Evolutionary conservation across 2,329 filamentous ascomycete genomes (phyloP), one percentile per base, ranked within the genome.

Genomic region (Knoxdaviesia proteae): DNA sequence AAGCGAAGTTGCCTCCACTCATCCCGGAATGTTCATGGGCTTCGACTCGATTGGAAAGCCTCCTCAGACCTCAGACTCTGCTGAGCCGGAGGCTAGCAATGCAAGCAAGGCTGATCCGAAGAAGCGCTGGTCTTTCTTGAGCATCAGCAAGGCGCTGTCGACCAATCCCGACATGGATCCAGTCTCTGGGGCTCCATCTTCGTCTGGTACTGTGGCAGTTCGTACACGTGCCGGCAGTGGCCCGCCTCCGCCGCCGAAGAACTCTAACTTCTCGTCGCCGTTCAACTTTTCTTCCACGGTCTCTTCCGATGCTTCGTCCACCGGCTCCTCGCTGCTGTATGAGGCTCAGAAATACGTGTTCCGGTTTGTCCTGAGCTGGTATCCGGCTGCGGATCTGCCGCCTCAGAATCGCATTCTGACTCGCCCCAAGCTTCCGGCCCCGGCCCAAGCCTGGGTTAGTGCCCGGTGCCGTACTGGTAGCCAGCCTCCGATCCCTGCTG

Each of bases 351-450:
- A 67, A 48, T 84, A 73, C 52, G 67, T 74, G 46, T 87, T 87
- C 63, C 81, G 77, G 47, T 87, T 87, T 52, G 74, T 77, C 7
- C 66, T 86, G 2, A 77, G 80, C 46, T 79, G 72, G 67, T 66
- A 75, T 36, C 60, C 67, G 40, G 53, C 59, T 5, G 69, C 69
- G 30, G 57, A 65, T 20, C 64, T 69, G 47, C 64, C 70, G 42
- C 61, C 64, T 0, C 70, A 69, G 3, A 71, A 78, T 36, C 71
- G 75, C 3, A 67, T 78, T n/a, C 62, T 87, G 20, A 67, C 66
- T 29, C 69, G 74, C 5, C 82, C 83, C 1, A 68, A 77, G 8
- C 67, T 90, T 4, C 83, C 83, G 0, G 65, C 67, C 3, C 71
- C 79, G 0, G 81, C 83, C 0, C 81, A 88, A 51, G 62, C 68